A percentile compares a stretch with the other conserved stretches of the same genome.
Evolutionary conservation across 805 yeast species (phyloP).

Genomic region (Naumovozyma castellii): DNA sequence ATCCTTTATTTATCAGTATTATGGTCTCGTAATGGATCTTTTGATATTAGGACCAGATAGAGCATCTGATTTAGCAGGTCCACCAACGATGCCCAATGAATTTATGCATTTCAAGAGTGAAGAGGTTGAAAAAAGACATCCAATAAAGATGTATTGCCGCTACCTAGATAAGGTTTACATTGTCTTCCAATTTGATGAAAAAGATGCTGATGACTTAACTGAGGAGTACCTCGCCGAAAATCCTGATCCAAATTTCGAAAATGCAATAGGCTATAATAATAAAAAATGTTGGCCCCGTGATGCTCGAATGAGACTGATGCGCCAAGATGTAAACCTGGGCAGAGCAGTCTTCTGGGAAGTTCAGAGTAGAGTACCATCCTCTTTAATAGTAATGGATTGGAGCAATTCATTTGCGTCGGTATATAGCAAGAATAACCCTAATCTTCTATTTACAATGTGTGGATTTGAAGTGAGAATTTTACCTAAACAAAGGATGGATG

Average conservation of each 20-base stretch:
- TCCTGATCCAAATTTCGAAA: slow-evolving; percentile 89
- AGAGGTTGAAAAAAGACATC: slow-evolving; percentile 55
- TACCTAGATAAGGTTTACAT: slow-evolving; percentile 76
- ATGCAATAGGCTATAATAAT: slow-evolving; percentile 75
- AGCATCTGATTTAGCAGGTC: slow-evolving; percentile 81
- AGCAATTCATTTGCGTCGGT: slow-evolving; percentile 75
- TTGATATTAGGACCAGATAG: slow-evolving; percentile 76
- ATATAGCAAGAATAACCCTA: slow-evolving; percentile 84
- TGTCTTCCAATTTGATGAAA: slow-evolving; percentile 62
- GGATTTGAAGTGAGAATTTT: slow-evolving; percentile 89
- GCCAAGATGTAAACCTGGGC: slow-evolving; percentile 87
- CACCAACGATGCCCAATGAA: slow-evolving; percentile 59
- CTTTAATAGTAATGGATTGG: slow-evolving; percentile 70
- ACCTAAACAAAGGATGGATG: slow-evolving; percentile 58
- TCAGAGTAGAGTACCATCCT: slow-evolving; percentile 64
- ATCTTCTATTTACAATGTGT: slow-evolving; percentile 78
- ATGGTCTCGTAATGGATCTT: slow-evolving; percentile 77
- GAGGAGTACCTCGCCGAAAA: slow-evolving; percentile 71
- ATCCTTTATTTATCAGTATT: slow-evolving; percentile 80
- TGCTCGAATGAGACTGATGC: slow-evolving; percentile 77
- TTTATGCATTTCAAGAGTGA: slow-evolving; percentile 59
- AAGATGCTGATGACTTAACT: slow-evolving; percentile 65
- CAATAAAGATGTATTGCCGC: slow-evolving; percentile 72
- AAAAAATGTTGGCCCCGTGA: slow-evolving; percentile 94
- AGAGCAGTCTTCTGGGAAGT: slow-evolving; percentile 90